These are phyloP conservation scores for Friedmanniomyces simplex DNA, from an alignment of 495 filamentous ascomycete species.

Conservation along the genomic window DNA sequence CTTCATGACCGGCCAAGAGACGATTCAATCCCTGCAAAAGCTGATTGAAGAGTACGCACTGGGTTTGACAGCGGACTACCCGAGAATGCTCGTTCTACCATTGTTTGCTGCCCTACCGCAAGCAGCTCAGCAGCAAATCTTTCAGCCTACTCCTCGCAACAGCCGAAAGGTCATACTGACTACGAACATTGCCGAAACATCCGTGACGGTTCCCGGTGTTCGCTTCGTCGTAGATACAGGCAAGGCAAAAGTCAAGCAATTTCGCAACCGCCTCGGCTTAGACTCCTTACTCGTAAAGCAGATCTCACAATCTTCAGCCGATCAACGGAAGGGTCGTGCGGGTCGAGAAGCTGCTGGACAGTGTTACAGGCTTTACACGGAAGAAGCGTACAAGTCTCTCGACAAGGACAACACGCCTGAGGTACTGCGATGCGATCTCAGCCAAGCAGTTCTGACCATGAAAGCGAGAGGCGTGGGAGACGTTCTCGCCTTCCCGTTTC, in stretches of 20 bases:
- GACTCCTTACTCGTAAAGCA: slow-evolving; percentile 86
- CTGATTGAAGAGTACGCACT: slow-evolving; percentile 69
- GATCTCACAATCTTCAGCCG: slow-evolving; percentile 86
- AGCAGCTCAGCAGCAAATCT: slow-evolving; percentile 72
- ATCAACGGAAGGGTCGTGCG: slow-evolving; percentile 85
- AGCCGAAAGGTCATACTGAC: slow-evolving; percentile 85
- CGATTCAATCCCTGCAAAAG: slow-evolving; percentile 71
- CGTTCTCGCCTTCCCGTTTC: slow-evolving; percentile 71
- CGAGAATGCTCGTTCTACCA: slow-evolving; percentile 62
- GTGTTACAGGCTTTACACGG: slow-evolving; percentile 84
- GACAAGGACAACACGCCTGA: slow-evolving; percentile 73
- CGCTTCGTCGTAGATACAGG: slow-evolving; percentile 87
- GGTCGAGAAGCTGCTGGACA: slow-evolving; percentile 85
- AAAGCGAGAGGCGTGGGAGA: slow-evolving; percentile 83
- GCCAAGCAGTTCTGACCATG: slow-evolving; percentile 81
- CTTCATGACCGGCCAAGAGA: slow-evolving; percentile 89
- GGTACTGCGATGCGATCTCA: slow-evolving; percentile 80
- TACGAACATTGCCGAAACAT: slow-evolving; percentile 97
- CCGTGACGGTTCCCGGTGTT: slow-evolving; percentile 89
- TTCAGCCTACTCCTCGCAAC: slow-evolving; percentile 59
- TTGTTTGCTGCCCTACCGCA: slow-evolving; percentile 66
- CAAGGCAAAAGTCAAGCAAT: slow-evolving; percentile 89
- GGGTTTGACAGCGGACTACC: slow-evolving; percentile 59
- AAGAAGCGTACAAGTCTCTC: slow-evolving; percentile 59
- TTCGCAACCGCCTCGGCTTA: slow-evolving; percentile 70